phyloP scores from a whole-genome alignment of 75 land plant species.

The Pinus albicaulis region DNA sequence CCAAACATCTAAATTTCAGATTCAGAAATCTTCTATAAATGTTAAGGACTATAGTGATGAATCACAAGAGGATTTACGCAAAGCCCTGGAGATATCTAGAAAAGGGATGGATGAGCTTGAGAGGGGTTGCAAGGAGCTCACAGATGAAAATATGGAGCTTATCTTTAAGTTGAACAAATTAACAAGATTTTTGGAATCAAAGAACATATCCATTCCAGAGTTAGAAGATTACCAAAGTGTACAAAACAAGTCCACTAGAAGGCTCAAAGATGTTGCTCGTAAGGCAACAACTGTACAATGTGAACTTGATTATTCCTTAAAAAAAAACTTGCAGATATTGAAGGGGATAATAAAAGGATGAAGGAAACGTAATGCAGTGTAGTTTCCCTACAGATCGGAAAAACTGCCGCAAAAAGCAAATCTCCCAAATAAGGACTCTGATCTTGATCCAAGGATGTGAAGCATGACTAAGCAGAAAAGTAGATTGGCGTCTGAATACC shows the following conservation, averaged over 20 bases:
- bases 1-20: conserved; percentile 14
- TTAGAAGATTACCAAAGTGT: not conserved
- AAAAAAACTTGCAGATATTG: not conserved
- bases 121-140: conserved; percentile 71
- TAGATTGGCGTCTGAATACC: no score
- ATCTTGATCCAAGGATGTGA: no score
- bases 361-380: no score
- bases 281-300: conserved; percentile 12
- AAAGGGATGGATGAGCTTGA: conserved; percentile 48
- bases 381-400: no score
- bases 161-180: conserved; percentile 34
- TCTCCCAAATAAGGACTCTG: no score
- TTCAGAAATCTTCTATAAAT: not conserved
- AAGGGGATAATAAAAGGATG: not conserved
- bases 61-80: no score
- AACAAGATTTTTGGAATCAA: conserved; percentile 12
- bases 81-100: no score
- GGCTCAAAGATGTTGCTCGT: not conserved
- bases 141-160: conserved; percentile 74
- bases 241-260: not conserved
- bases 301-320: conserved; percentile 15
- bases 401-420: no score
- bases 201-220: not conserved
- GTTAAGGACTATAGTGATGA: no score
- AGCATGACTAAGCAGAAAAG: no score